phyloP scores from a whole-genome alignment of 1,284 basidiomycete species.

The Golubevia sp. region DNA sequence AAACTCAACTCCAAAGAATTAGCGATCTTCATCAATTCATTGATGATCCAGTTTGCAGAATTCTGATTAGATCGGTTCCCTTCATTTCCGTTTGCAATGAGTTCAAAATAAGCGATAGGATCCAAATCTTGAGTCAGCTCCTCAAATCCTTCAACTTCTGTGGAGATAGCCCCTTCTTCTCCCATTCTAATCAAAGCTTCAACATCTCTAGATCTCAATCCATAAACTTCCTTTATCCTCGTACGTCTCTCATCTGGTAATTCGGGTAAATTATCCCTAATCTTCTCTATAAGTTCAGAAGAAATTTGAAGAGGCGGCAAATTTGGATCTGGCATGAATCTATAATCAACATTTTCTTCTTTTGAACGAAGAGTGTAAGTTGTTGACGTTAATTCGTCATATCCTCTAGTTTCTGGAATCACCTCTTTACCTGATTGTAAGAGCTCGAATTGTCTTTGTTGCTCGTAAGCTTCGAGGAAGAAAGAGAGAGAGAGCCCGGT shows the following conservation, averaged over 20 bases:
- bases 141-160: conserved; percentile 68
- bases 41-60: conserved; percentile 72
- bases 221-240: conserved; percentile 68
- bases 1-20: conserved; percentile 62
- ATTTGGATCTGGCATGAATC: conserved; percentile 98
- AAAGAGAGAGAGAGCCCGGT: background rate
- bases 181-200: conserved; percentile 51
- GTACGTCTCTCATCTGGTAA: conserved; percentile 73
- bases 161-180: conserved; percentile 58
- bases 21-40: conserved; percentile 79
- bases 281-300: conserved; percentile 70
- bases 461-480: conserved; percentile 68
- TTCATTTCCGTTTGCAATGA: conserved; percentile 67
- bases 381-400: conserved; percentile 78
- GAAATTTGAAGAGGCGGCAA: conserved; percentile 68
- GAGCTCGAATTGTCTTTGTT: conserved; percentile 72
- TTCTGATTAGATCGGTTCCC: conserved; percentile 63
- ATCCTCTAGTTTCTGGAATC: conserved; percentile 86
- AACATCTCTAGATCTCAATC: conserved; percentile 67
- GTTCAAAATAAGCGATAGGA: conserved; percentile 77
- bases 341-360: conserved; percentile 91
- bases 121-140: conserved; percentile 62
- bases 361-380: conserved; percentile 85
- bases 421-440: conserved; percentile 67
- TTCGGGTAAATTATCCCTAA: conserved; percentile 73